These are phyloP conservation scores for Capillidium rhysosporum DNA, from an alignment of 371 early-diverging fungal species.

Conservation along the genomic window DNA sequence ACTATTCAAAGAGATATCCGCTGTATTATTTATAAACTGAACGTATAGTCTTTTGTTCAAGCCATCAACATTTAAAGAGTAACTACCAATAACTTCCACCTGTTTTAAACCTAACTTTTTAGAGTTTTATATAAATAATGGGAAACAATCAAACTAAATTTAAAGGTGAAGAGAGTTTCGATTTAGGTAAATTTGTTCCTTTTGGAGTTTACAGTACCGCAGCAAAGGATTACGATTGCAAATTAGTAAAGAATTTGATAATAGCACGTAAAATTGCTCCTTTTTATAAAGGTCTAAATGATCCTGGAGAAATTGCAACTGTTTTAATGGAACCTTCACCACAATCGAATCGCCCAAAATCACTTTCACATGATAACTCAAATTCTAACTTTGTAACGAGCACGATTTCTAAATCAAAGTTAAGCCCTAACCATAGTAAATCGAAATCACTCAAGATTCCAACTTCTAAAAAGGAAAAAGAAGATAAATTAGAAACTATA, in stretches of 20 bases:
- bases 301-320: conserved; percentile 27
- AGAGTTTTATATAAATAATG: conserved; percentile 10
- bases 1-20: too few species aligned
- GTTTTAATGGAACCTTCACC: conserved; percentile 7
- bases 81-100: too few species aligned
- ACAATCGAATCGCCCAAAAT: conserved; percentile 3
- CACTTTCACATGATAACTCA: neutral
- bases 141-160: conserved; percentile 21
- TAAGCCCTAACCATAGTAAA: neutral
- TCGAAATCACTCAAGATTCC: too few species aligned
- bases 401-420: conserved; percentile 10
- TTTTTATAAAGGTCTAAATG: conserved; percentile 62
- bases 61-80: too few species aligned
- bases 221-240: conserved; percentile 55
- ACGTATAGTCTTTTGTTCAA: too few species aligned
- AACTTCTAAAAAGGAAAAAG: conserved; percentile 7
- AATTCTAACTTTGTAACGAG: conserved; percentile 1
- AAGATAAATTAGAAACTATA: conserved; percentile 9
- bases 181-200: conserved; percentile 47
- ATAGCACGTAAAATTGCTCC: conserved; percentile 55
- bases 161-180: conserved; percentile 33
- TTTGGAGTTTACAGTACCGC: conserved; percentile 47
- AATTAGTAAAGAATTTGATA: conserved; percentile 55
- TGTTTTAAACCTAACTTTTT: too few species aligned
- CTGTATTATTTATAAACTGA: too few species aligned